These are phyloP conservation scores for Penicillium frequentans DNA, from an alignment of 2,329 filamentous ascomycete genomes.

Conservation along the genomic window DNA sequence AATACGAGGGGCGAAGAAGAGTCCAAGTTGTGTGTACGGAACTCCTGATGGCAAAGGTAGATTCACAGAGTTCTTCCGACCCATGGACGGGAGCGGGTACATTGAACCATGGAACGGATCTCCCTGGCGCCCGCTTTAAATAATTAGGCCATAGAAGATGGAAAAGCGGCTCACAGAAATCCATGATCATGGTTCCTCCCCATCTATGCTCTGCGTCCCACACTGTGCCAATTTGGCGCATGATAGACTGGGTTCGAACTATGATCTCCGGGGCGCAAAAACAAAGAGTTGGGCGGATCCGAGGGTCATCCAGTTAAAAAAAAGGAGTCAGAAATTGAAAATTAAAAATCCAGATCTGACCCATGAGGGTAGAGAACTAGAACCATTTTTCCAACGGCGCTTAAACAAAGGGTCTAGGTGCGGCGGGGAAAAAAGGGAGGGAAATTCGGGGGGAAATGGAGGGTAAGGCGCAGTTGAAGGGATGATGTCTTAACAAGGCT, in stretches of 20 bases:
- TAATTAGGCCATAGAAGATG: constrained; percentile 13
- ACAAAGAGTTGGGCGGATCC: neutral
- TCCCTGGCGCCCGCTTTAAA: constrained; percentile 28
- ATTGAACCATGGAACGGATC: constrained; percentile 25
- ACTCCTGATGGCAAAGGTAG: constrained; percentile 1
- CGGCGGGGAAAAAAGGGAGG: constrained; percentile 1
- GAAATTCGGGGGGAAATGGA: constrained; percentile 5
- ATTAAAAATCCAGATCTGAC: neutral
- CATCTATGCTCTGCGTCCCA: constrained; percentile 4
- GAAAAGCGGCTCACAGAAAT: neutral
- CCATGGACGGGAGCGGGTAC: constrained; percentile 39
- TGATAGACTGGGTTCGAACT: neutral
- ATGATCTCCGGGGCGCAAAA: neutral
- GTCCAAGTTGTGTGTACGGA: constrained; percentile 1
- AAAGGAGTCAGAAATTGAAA: neutral
- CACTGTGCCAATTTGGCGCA: neutral
- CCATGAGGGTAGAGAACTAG: neutral
- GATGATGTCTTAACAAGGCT: constrained; percentile 21
- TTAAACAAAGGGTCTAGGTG: constrained; percentile 13
- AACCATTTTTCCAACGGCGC: constrained; percentile 20
- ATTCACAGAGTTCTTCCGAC: constrained; percentile 33
- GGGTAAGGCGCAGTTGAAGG: constrained; percentile 13
- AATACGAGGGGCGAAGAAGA: constrained; percentile 3
- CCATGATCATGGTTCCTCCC: neutral
- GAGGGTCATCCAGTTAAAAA: neutral